Percentiles rank a stretch among this genome's conserved stretches.
phyloP scores from a whole-genome alignment of 345 rosid genomes.

The Populus tremula region DNA sequence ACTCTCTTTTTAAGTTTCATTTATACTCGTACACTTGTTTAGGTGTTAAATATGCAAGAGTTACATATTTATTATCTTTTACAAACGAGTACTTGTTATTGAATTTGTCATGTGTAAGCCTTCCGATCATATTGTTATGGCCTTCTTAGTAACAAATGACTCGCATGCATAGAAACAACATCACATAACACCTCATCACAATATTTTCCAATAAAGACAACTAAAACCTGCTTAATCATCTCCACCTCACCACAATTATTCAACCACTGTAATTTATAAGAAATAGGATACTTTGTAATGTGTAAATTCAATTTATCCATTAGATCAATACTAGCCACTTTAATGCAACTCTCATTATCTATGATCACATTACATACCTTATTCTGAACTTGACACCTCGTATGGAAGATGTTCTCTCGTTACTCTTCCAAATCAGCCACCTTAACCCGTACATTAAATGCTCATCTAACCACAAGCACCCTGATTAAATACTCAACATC shows the following conservation, averaged over 20 bases:
- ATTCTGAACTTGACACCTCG: not conserved
- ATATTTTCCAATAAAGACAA: too few relatives aligned
- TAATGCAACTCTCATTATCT: not conserved
- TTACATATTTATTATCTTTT: too few relatives aligned
- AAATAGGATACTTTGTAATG: not conserved
- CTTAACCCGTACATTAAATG: not conserved
- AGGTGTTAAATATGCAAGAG: too few relatives aligned
- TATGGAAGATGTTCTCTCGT: not conserved
- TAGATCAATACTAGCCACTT: not conserved
- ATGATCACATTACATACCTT: not conserved
- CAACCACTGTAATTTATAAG: not conserved
- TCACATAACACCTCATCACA: not conserved
- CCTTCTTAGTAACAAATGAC: too few relatives aligned
- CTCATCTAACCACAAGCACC: not conserved
- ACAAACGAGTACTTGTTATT: too few relatives aligned
- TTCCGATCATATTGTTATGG: too few relatives aligned
- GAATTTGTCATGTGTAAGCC: too few relatives aligned
- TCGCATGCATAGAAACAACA: too few relatives aligned
- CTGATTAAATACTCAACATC: rapidly evolving
- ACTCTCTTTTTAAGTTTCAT: too few relatives aligned
- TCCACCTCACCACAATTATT: not conserved
- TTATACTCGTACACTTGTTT: too few relatives aligned
- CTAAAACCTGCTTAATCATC: not conserved
- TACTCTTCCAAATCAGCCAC: not conserved
- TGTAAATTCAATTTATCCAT: not conserved